phyloP scores from a whole-genome alignment of 2,329 filamentous ascomycete genomes.

The Diplodia scrobiculata region DNA sequence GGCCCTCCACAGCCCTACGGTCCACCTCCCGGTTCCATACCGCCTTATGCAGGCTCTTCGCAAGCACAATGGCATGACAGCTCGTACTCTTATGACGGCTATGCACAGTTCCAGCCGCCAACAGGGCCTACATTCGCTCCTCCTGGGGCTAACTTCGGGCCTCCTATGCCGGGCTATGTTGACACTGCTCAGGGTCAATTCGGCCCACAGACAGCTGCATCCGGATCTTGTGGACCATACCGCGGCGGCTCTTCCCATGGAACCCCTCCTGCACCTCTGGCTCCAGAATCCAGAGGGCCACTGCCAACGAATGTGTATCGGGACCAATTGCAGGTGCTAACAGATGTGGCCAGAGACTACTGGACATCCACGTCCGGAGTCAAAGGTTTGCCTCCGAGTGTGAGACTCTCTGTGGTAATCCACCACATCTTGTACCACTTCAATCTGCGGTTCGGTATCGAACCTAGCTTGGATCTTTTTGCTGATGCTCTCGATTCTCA shows the following conservation, averaged over 20 bases:
- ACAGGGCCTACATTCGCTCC: conserved; percentile 10
- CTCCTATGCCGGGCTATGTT: conserved; percentile 31
- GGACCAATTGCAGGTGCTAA: conserved; percentile 47
- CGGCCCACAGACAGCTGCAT: conserved; percentile 29
- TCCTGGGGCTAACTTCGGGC: conserved; percentile 6
- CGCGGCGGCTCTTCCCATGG: conserved; percentile 19
- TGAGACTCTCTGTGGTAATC: conserved; percentile 66
- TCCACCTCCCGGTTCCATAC: conserved; percentile 14
- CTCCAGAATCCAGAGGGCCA: conserved; percentile 7
- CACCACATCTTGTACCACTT: conserved; percentile 64
- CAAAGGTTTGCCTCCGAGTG: conserved; percentile 62
- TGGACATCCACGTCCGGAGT: conserved; percentile 65
- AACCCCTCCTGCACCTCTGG: not conserved
- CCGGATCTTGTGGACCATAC: conserved; percentile 17
- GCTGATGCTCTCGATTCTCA: conserved; percentile 49
- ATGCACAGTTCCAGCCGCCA: conserved; percentile 6
- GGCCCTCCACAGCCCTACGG: conserved; percentile 4
- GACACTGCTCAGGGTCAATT: conserved; percentile 27
- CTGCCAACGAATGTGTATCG: conserved; percentile 38
- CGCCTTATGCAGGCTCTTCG: conserved; percentile 10
- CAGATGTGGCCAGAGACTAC: conserved; percentile 59
- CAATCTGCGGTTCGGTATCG: conserved; percentile 58
- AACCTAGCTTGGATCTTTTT: conserved; percentile 61
- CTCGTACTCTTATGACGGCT: conserved; percentile 12
- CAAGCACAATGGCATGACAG: conserved; percentile 25